These are phyloP conservation scores for Phytophthora tentaculata DNA, from an alignment of 352 stramenopile genomes.

Conservation along the genomic window DNA sequence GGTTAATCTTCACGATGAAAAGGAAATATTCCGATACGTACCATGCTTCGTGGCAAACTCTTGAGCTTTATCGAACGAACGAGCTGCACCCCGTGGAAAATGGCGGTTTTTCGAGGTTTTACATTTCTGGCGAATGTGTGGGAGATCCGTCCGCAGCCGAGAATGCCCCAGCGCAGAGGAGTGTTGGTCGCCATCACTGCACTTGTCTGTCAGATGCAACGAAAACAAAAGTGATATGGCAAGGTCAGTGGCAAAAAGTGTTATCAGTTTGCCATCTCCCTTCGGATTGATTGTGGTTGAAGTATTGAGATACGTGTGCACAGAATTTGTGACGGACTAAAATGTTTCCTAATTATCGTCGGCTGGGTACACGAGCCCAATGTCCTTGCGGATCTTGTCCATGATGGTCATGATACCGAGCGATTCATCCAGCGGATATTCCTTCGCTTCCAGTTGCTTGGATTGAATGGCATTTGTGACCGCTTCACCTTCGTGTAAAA, in stretches of 20 bases:
- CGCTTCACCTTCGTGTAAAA: conserved; percentile 76
- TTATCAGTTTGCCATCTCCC: not conserved
- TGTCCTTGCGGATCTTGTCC: conserved; percentile 61
- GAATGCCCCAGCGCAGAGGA: conserved; percentile 61
- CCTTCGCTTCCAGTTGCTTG: conserved; percentile 45
- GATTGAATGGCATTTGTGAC: conserved; percentile 64
- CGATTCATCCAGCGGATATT: conserved; percentile 63
- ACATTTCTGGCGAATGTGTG: conserved; percentile 62
- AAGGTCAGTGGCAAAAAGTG: not conserved
- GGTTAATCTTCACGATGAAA: not conserved
- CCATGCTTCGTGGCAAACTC: conserved; percentile 47
- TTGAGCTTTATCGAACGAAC: conserved; percentile 50
- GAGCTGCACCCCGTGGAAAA: conserved; percentile 54
- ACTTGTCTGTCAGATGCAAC: conserved; percentile 4
- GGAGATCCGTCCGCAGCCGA: conserved; percentile 71
- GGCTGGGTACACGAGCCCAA: conserved; percentile 51
- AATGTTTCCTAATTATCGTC: conserved; percentile 24
- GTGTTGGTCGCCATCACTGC: conserved; percentile 9
- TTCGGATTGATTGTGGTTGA: conserved; percentile 20
- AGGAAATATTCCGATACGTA: conserved; percentile 22
- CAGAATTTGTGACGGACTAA: not conserved
- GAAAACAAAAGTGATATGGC: conserved; percentile 17
- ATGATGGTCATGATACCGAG: conserved; percentile 62
- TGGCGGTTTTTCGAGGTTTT: conserved; percentile 19
- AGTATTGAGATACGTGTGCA: not conserved